A percentile compares a stretch with the other conserved stretches of the same genome.
Conservation (phyloP, 2,329 filamentous ascomycete species). For the Torrubiellomyces zombiae region DNA sequence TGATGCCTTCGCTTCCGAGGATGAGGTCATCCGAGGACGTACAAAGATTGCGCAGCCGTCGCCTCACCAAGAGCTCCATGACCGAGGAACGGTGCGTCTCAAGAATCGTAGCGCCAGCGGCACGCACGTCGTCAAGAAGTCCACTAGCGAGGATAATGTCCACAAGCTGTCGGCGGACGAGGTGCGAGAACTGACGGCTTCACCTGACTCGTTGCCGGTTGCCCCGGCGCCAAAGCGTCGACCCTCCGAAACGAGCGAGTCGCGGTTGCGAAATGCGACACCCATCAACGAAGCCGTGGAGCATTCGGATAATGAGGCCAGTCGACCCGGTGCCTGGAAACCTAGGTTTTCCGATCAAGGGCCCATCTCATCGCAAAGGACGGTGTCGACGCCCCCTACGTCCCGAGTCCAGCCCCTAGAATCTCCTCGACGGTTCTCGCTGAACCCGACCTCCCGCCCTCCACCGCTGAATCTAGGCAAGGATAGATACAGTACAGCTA, state of each 20-base stretch:
- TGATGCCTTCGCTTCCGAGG: slow-evolving; percentile 14
- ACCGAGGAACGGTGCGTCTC: slow-evolving; percentile 1
- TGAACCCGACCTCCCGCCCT: slow-evolving; percentile 26
- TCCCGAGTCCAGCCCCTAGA: slow-evolving; percentile 19
- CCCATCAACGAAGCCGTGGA: no score
- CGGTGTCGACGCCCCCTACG: slow-evolving; percentile 36
- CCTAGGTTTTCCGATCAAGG: no score
- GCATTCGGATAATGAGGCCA: no score
- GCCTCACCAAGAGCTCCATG: neutral
- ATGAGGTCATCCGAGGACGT: slow-evolving; percentile 7
- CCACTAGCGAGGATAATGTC: slow-evolving; percentile 24
- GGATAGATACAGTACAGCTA: slow-evolving; percentile 11
- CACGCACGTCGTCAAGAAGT: slow-evolving; percentile 14
- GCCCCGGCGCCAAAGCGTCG: slow-evolving; percentile 22
- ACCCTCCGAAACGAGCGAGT: no score
- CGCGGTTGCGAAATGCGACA: no score
- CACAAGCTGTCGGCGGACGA: slow-evolving; percentile 39
- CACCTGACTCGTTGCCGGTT: slow-evolving; percentile 41
- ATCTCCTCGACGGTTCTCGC: slow-evolving; percentile 31
- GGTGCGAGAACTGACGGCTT: slow-evolving; percentile 39
- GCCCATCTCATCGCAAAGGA: slow-evolving; percentile 23
- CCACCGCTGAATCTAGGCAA: slow-evolving; percentile 26
- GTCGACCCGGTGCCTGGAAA: no score
- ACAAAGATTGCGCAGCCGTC: slow-evolving; percentile 1
- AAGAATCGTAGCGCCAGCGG: slow-evolving; percentile 13